A percentile compares a stretch with the other conserved stretches of the same genome.
phyloP scores from a whole-genome alignment of 371 early-diverging fungal genomes.

The Syncephalastrum sp. region DNA sequence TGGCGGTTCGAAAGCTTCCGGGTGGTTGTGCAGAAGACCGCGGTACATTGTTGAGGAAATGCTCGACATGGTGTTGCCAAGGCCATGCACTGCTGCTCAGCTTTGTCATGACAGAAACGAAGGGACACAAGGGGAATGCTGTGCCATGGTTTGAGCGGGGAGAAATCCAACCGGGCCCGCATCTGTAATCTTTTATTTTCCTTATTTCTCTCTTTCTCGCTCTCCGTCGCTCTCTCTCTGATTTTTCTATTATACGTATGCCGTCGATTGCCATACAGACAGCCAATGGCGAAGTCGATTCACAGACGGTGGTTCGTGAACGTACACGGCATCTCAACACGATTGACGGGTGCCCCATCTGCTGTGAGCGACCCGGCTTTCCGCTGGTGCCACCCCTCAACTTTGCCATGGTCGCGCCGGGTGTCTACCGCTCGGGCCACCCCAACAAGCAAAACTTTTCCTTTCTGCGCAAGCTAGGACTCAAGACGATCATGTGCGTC shows the following conservation, averaged over 20 bases:
- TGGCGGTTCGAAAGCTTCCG: too few relatives aligned
- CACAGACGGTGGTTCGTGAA: conserved; percentile 7
- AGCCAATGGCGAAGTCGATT: conserved; percentile 15
- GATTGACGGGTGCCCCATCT: conserved; percentile 34
- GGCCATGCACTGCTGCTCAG: too few relatives aligned
- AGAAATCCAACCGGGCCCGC: too few relatives aligned
- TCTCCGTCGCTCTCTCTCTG: too few relatives aligned
- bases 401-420: conserved; percentile 85
- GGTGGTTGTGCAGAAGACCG: too few relatives aligned
- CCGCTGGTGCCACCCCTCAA: conserved; percentile 86
- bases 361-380: conserved; percentile 39
- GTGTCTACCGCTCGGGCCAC: conserved; percentile 86
- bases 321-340: conserved; percentile 17
- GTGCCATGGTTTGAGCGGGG: too few relatives aligned
- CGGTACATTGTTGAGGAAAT: too few relatives aligned
- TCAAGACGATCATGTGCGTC: conserved; percentile 76
- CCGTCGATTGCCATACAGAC: conserved; percentile 24
- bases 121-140: too few relatives aligned
- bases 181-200: too few relatives aligned
- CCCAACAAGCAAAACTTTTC: conserved; percentile 82
- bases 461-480: conserved; percentile 72
- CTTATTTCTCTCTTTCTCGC: too few relatives aligned
- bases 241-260: conserved; percentile 3
- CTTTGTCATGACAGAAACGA: too few relatives aligned
- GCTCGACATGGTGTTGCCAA: too few relatives aligned